These are phyloP conservation scores for Vinca minor DNA, from an alignment of 257 asterid genomes.

Conservation along the genomic window DNA sequence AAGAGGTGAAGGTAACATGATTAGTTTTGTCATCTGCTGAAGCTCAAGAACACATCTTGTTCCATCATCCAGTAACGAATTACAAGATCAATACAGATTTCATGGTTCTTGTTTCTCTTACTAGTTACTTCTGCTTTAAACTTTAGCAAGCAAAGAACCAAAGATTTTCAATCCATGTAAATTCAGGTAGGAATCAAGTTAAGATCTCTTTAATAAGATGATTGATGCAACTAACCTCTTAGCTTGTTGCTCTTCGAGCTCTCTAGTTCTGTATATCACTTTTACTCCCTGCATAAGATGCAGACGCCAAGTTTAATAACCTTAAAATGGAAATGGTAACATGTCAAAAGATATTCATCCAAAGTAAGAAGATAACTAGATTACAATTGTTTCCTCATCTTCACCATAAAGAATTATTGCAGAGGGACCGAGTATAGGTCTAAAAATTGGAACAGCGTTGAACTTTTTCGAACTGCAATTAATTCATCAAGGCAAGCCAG, in stretches of 20 bases:
- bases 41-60: background rate
- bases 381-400: too few relatives aligned
- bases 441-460: background rate
- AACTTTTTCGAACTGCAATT: background rate
- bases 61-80: background rate
- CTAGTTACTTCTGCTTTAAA: background rate
- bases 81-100: background rate
- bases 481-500: background rate
- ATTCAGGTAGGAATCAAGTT: constrained; percentile 7
- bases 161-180: background rate
- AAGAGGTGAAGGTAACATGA: background rate
- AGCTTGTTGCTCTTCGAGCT: constrained; percentile 92
- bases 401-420: too few relatives aligned
- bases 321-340: constrained; percentile 3
- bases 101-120: background rate
- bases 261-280: constrained; percentile 85
- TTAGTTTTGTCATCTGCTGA: background rate
- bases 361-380: background rate
- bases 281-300: constrained; percentile 64
- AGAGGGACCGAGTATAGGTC: background rate
- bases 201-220: constrained; percentile 8
- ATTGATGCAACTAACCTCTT: constrained; percentile 47
- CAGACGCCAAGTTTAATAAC: constrained; percentile 5
- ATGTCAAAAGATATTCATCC: background rate
- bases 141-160: background rate